Percentiles rank a stretch among this genome's conserved stretches.
These are phyloP conservation scores for Mycena floridula DNA, from an alignment of 768 basidiomycete species.

Conservation along the genomic window DNA sequence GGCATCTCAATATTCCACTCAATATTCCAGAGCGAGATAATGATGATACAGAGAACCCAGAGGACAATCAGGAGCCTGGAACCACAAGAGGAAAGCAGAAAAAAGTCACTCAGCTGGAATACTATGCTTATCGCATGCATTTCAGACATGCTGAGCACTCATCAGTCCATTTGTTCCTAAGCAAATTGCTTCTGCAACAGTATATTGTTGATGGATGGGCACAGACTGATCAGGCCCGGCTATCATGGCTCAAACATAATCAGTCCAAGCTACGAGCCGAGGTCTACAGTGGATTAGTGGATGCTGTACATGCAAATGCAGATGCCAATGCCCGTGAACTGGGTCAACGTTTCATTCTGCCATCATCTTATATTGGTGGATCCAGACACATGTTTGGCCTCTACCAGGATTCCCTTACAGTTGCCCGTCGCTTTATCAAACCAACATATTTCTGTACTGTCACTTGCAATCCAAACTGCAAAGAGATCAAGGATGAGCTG, in stretches of 20 bases:
- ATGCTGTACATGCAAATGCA: constrained; percentile 18
- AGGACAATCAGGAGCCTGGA: background rate
- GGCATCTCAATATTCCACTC: constrained; percentile 20
- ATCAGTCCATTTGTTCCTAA: constrained; percentile 24
- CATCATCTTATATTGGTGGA: constrained; percentile 35
- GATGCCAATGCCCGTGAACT: constrained; percentile 20
- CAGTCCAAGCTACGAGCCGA: constrained; percentile 27
- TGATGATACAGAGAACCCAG: background rate
- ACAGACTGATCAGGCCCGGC: constrained; percentile 11
- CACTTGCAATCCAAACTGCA: constrained; percentile 29
- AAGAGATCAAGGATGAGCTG: constrained; percentile 29
- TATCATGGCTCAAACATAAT: constrained; percentile 25
- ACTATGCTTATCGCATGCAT: constrained; percentile 14
- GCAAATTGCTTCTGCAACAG: constrained; percentile 32
- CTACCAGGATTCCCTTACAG: constrained; percentile 39
- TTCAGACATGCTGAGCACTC: constrained; percentile 12
- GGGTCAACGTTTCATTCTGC: constrained; percentile 30
- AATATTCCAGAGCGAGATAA: background rate
- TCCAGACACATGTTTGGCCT: constrained; percentile 35
- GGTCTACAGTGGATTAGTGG: constrained; percentile 24
- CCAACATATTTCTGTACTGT: constrained; percentile 28
- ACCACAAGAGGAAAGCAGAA: constrained; percentile 3
- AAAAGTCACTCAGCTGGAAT: constrained; percentile 15
- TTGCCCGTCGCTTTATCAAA: constrained; percentile 23
- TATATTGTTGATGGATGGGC: constrained; percentile 34